Base-by-base conservation (phyloP, 345 rosid species). In the Bruguiera gymnorhiza region DNA sequence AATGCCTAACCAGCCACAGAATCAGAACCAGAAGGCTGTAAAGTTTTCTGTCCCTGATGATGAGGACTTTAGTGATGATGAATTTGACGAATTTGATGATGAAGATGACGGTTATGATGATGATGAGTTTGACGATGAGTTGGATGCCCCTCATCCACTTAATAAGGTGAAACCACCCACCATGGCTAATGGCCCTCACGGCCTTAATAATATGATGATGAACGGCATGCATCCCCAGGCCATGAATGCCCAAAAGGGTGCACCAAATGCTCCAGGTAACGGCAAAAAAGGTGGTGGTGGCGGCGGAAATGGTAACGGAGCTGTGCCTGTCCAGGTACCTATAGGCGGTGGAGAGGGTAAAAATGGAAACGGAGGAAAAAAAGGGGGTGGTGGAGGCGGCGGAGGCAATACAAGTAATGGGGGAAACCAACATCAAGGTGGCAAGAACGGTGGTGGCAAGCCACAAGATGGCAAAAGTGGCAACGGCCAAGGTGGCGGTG, bases 101-200 rank as follows among this genome's bases (percentile, higher is more conserved):
- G 84, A 83, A 27, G 11, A 3, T n/a, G 81, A 76, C 21, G 86
- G 81, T 24, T 79, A 65, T 59, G 86, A 84, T 57, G 75, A 78
- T 21, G 68, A 63, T 0, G 74, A 66, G 0, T 66, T 3, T 34
- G 66, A 75, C 7, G 91, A 86, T 71, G 92, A 87, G 6, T 65
- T 80, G 55, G 91, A 79, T 68, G 91, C 82, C n/a, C 86, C 71
- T 60, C 84, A 31, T 8, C 83, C 79, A 4, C 70, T 74, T 36
- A 82, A 63, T 70, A 85, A 85, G 81, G 84, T 75, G 89, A 93
- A 88, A 59, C 83, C 85, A 59, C 82, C 86, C 9, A 8, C 72
- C 34, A 78, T 80, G 85, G 79, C 79, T 19, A 80, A 80, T 62
- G 86, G 76, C 6, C 80, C 59, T 62, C 80, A 79, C 57, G 88